Conservation (phyloP, 371 early-diverging fungal genomes). For the Dichotomocladium elegans region DNA sequence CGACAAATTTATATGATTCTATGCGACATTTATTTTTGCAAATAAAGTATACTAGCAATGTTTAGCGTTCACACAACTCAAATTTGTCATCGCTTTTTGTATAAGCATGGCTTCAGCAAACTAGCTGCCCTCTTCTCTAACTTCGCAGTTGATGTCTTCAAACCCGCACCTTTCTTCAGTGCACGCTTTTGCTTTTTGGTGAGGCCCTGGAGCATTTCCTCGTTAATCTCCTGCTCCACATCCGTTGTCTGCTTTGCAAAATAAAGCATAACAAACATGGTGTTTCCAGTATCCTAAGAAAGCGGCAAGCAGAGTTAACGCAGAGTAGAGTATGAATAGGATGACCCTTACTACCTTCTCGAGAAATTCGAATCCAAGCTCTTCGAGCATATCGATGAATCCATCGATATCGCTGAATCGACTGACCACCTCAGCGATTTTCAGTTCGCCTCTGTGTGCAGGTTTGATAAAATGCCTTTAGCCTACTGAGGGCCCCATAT, state of each 20-base stretch:
- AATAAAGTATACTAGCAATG: too few relatives aligned
- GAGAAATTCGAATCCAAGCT: slow-evolving; percentile 71
- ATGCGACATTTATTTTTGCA: too few relatives aligned
- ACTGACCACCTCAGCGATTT: slow-evolving; percentile 93
- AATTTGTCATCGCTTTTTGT: slow-evolving; percentile 76
- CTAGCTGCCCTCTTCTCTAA: slow-evolving; percentile 36
- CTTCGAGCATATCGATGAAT: slow-evolving; percentile 70
- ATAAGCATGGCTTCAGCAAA: slow-evolving; percentile 87
- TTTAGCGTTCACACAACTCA: too few relatives aligned
- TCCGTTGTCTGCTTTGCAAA: slow-evolving; percentile 57
- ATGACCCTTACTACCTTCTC: slow-evolving; percentile 44
- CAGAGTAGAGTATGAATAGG: background rate
- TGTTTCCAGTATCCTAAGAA: slow-evolving; percentile 64
- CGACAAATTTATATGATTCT: too few relatives aligned
- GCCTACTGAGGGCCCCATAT: background rate
- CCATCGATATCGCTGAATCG: slow-evolving; percentile 77
- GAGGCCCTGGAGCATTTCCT: slow-evolving; percentile 31
- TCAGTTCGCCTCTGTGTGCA: slow-evolving; percentile 74
- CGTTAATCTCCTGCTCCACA: slow-evolving; percentile 26
- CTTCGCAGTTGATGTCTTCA: slow-evolving; percentile 15
- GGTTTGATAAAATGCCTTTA: background rate
- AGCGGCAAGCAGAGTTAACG: too few relatives aligned
- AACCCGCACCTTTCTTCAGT: slow-evolving; percentile 45
- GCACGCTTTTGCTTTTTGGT: slow-evolving; percentile 45
- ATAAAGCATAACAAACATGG: slow-evolving; percentile 90